Evolutionary conservation across 768 basidiomycete genomes (phyloP).

Genomic region (Suillus subalutaceus): DNA sequence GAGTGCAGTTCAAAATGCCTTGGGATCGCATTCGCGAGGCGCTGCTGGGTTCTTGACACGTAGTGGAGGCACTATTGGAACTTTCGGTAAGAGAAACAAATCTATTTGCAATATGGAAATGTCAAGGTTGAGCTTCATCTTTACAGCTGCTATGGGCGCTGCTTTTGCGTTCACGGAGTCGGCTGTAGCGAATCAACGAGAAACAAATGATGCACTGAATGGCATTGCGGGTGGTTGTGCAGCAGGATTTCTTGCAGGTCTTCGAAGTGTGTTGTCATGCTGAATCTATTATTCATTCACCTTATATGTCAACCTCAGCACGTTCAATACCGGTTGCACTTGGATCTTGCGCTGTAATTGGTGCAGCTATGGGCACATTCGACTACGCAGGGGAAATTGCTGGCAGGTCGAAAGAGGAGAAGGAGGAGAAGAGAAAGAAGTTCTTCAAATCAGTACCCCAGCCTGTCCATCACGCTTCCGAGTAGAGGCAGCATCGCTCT

Average conservation of each 20-base stretch:
- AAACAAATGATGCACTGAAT: conserved; percentile 79
- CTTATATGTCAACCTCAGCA: conserved; percentile 45
- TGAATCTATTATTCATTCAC: conserved; percentile 7
- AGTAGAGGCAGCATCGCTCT: conserved; percentile 23
- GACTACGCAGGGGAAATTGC: conserved; percentile 74
- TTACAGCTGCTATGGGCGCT: conserved; percentile 83
- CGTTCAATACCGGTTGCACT: conserved; percentile 84
- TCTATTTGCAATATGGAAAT: not conserved
- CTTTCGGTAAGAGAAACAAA: conserved; percentile 69
- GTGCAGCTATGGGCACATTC: conserved; percentile 78
- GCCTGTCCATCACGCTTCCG: conserved; percentile 31
- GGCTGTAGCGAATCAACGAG: conserved; percentile 76
- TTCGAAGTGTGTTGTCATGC: conserved; percentile 60
- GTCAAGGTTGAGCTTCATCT: conserved; percentile 8
- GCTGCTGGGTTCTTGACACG: conserved; percentile 86
- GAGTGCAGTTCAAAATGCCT: conserved; percentile 78
- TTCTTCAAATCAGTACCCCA: conserved; percentile 81
- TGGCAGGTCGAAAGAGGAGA: conserved; percentile 46
- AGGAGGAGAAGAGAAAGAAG: conserved; percentile 71
- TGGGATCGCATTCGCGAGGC: conserved; percentile 75
- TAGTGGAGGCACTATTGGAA: conserved; percentile 86
- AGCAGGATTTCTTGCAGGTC: conserved; percentile 88
- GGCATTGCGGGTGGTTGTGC: conserved; percentile 89
- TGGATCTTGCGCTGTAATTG: conserved; percentile 77
- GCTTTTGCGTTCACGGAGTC: conserved; percentile 85